Percentiles rank a stretch among this genome's conserved stretches.
These are phyloP conservation scores for Flagelloscypha sp. DNA, from an alignment of 768 basidiomycete species.

Conservation along the genomic window DNA sequence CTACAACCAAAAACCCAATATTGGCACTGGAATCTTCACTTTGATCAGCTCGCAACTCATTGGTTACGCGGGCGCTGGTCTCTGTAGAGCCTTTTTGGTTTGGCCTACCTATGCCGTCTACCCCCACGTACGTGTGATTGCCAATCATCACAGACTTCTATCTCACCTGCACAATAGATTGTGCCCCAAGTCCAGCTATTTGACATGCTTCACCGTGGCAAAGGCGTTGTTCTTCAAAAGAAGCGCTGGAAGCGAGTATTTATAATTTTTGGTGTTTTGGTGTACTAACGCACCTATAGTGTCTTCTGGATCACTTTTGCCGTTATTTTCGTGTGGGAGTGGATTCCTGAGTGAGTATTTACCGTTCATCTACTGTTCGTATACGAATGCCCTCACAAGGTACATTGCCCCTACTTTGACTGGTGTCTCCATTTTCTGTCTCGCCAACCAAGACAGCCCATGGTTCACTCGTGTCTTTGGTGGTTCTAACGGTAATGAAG, in stretches of 20 bases:
- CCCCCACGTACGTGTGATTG: constrained; percentile 22
- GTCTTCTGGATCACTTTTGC: constrained; percentile 42
- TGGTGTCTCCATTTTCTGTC: constrained; percentile 53
- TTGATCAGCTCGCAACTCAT: constrained; percentile 31
- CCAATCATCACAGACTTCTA: neutral
- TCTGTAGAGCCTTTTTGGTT: constrained; percentile 44
- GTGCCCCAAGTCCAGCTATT: constrained; percentile 34
- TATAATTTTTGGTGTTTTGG: no score
- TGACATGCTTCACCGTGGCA: constrained; percentile 33
- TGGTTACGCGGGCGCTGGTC: constrained; percentile 26
- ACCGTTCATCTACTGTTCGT: no score
- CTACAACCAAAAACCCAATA: constrained; percentile 30
- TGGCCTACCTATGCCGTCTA: constrained; percentile 42
- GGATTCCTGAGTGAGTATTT: constrained; percentile 30
- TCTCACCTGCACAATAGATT: constrained; percentile 9
- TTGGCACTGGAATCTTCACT: constrained; percentile 34
- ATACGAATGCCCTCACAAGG: no score
- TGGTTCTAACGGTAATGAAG: constrained; percentile 55
- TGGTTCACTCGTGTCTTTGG: constrained; percentile 51
- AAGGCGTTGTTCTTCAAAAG: constrained; percentile 28
- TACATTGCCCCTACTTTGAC: constrained; percentile 34
- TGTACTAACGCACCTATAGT: no score
- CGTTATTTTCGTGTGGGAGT: constrained; percentile 35
- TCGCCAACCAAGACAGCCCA: constrained; percentile 39
- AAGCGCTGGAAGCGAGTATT: constrained; percentile 33